Evolutionary conservation across 352 stramenopile genomes (phyloP).

Genomic region (Globisporangium alternatum): DNA sequence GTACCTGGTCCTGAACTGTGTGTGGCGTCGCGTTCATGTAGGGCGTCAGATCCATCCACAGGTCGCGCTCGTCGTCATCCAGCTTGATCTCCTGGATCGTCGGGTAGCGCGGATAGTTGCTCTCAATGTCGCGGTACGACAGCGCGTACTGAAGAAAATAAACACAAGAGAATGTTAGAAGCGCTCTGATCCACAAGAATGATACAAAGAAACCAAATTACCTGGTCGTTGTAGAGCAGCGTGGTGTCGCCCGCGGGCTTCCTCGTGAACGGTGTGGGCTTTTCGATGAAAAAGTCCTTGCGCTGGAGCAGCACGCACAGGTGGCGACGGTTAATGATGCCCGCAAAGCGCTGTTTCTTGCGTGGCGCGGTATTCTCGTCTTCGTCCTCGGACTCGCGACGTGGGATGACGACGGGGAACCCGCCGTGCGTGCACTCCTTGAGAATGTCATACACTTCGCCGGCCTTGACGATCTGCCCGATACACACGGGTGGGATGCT

Average conservation of each 20-base stretch:
- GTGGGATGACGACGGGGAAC: constrained; percentile 72
- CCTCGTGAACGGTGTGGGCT: constrained; percentile 67
- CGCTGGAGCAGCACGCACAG: constrained; percentile 74
- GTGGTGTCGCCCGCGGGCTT: constrained; percentile 65
- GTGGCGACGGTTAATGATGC: constrained; percentile 79
- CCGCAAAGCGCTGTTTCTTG: constrained; percentile 71
- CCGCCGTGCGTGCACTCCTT: constrained; percentile 63
- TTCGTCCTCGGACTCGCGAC: constrained; percentile 31
- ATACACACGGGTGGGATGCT: constrained; percentile 74
- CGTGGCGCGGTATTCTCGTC: constrained; percentile 11
- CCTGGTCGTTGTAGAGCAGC: constrained; percentile 82
- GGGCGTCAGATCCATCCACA: constrained; percentile 94
- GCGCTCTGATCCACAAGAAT: no score
- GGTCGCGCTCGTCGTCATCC: constrained; percentile 78
- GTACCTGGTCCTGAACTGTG: constrained; percentile 94
- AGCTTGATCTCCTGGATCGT: constrained; percentile 56
- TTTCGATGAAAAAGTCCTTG: constrained; percentile 56
- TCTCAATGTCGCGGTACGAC: constrained; percentile 83
- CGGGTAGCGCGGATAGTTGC: constrained; percentile 80
- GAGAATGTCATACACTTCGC: constrained; percentile 79
- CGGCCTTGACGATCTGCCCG: constrained; percentile 70
- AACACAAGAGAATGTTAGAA: background rate
- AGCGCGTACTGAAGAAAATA: constrained; percentile 17
- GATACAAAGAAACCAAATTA: constrained; percentile 4
- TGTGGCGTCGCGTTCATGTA: constrained; percentile 98